Evolutionary conservation across 2,329 filamentous ascomycete genomes (phyloP).

Genomic region (Venturiaceae sp.): DNA sequence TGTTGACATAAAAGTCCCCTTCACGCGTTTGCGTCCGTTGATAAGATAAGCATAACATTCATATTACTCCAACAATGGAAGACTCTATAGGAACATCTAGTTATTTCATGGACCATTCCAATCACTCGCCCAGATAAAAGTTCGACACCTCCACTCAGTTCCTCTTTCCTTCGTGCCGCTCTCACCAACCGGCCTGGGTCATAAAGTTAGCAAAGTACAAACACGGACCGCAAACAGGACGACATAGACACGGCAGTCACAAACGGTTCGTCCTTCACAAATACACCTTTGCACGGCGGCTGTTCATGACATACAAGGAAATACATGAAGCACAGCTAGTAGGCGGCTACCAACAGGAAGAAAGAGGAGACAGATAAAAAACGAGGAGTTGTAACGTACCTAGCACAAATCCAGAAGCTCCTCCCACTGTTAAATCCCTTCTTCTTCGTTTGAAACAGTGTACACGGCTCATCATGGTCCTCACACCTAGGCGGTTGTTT

Average conservation of each 20-base stretch:
- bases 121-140: constrained; percentile 65
- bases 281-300: no score
- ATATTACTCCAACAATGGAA: no score
- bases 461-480: constrained; percentile 73
- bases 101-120: constrained; percentile 38
- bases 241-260: no score
- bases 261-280: no score
- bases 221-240: background rate
- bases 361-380: background rate
- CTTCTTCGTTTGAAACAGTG: constrained; percentile 77
- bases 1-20: no score
- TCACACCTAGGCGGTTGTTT: constrained; percentile 71
- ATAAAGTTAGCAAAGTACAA: constrained; percentile 1
- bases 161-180: constrained; percentile 75
- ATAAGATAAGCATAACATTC: no score
- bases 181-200: constrained; percentile 64
- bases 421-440: constrained; percentile 68
- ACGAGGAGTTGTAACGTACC: constrained; percentile 36
- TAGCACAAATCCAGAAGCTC: constrained; percentile 57
- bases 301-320: background rate
- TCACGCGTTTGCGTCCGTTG: no score
- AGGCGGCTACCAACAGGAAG: no score
- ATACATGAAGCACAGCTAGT: background rate
- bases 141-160: constrained; percentile 79
- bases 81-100: background rate